Evolutionary conservation across 305 asterid species (phyloP).

Genomic region (Fraxinus baroniana): DNA sequence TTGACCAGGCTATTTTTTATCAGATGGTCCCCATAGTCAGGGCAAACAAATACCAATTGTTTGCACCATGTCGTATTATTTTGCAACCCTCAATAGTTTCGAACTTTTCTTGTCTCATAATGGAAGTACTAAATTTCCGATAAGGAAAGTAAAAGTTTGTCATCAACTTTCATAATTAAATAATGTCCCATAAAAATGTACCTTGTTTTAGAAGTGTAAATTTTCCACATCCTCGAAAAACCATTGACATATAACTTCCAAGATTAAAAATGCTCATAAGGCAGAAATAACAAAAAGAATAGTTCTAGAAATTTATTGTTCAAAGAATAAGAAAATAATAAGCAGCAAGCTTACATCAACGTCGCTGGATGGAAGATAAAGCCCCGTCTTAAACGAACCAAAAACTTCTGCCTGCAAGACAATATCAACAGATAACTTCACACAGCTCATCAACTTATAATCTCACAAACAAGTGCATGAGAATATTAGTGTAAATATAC

Average conservation of each 20-base stretch:
- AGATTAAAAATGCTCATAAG: not conserved
- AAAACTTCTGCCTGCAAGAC: conserved; percentile 81
- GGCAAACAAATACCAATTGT: conserved; percentile 6
- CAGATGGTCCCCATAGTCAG: not conserved
- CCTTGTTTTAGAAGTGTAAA: not conserved
- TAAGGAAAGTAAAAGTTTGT: not conserved
- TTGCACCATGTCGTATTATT: not conserved
- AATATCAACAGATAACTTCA: conserved; percentile 8
- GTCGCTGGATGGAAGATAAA: conserved; percentile 94
- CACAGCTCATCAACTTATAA: not conserved
- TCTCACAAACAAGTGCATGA: not conserved
- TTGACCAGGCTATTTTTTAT: not conserved
- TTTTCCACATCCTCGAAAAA: not conserved
- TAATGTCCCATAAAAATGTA: conserved; percentile 10
- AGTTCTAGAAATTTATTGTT: not conserved
- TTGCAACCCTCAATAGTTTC: not conserved
- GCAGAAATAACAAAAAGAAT: not conserved
- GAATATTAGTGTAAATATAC: conserved; percentile 31
- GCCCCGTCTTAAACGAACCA: conserved; percentile 93
- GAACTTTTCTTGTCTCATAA: not conserved
- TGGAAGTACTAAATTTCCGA: not conserved
- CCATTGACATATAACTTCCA: not conserved
- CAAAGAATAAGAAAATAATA: not conserved
- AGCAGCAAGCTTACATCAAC: conserved; percentile 63
- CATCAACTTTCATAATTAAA: not conserved